Percentiles rank a stretch among this genome's conserved stretches.
Conservation (phyloP, 2,329 filamentous ascomycete species). For the Paracorniculantispora psalliotae region DNA sequence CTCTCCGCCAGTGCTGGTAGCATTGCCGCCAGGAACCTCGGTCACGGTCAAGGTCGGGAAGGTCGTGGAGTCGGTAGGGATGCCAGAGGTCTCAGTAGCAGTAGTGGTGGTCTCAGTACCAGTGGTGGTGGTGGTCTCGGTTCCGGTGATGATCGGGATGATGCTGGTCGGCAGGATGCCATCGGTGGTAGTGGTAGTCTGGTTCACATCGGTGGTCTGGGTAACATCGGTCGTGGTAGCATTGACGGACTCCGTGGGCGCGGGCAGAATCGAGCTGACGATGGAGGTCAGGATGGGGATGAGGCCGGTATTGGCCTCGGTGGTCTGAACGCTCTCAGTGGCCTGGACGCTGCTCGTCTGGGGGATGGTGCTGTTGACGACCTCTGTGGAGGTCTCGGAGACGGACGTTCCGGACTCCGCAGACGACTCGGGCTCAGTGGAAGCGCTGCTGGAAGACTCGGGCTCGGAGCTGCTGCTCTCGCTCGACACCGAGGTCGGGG, state of each 20-base stretch:
- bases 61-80: slow-evolving; percentile 15
- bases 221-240: neutral
- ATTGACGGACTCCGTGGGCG: neutral
- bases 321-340: too few relatives aligned
- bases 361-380: slow-evolving; percentile 1
- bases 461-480: neutral
- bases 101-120: too few relatives aligned
- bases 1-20: slow-evolving; percentile 9
- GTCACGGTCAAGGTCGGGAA: slow-evolving; percentile 5
- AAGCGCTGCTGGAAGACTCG: too few relatives aligned
- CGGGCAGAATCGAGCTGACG: neutral
- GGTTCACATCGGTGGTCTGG: neutral
- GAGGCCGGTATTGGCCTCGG: neutral
- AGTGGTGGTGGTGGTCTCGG: neutral
- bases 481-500: neutral
- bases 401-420: too few relatives aligned
- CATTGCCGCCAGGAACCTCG: slow-evolving; percentile 3
- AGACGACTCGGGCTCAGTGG: neutral
- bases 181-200: neutral
- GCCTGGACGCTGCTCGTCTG: slow-evolving; percentile 3
- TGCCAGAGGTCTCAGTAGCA: slow-evolving; percentile 11
- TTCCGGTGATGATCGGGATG: neutral
- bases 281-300: slow-evolving; percentile 13
- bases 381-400: slow-evolving; percentile 1
- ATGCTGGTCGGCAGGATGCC: neutral